Percentiles rank a stretch among this genome's conserved stretches.
These are phyloP conservation scores for Garcia nutans DNA, from an alignment of 345 rosid genomes.

Conservation along the genomic window DNA sequence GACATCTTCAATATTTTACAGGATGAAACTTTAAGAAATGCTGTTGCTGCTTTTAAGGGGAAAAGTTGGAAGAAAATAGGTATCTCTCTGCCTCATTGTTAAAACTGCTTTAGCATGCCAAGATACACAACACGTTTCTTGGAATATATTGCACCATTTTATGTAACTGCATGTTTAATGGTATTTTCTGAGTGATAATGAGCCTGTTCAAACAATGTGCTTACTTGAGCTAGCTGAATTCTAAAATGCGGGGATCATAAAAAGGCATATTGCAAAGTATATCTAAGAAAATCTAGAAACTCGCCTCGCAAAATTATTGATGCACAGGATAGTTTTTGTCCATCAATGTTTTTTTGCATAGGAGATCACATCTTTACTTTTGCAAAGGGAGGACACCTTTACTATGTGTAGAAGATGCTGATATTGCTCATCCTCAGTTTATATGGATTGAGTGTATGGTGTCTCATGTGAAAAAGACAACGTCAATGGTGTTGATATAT, in stretches of 20 bases:
- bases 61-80: slow-evolving; percentile 96
- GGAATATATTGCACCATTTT: neutral
- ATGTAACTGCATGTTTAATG: neutral
- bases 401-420: neutral
- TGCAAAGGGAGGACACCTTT: neutral
- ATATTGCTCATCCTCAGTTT: neutral
- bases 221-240: neutral
- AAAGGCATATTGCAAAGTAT: neutral
- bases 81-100: slow-evolving; percentile 21
- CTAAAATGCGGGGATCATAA: neutral
- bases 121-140: neutral
- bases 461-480: neutral
- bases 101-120: neutral
- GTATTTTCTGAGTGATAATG: neutral
- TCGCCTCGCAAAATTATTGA: neutral
- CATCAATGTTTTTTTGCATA: neutral
- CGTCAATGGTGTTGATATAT: neutral
- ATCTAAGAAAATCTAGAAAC: slow-evolving; percentile 9
- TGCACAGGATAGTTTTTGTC: neutral
- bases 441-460: neutral
- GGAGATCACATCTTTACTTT: no score
- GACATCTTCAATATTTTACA: slow-evolving; percentile 28
- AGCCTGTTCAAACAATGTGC: neutral
- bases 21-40: slow-evolving; percentile 87
- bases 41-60: slow-evolving; percentile 67